These are phyloP conservation scores for Salix arbutifolia DNA, from an alignment of 345 rosid species.

Conservation along the genomic window DNA sequence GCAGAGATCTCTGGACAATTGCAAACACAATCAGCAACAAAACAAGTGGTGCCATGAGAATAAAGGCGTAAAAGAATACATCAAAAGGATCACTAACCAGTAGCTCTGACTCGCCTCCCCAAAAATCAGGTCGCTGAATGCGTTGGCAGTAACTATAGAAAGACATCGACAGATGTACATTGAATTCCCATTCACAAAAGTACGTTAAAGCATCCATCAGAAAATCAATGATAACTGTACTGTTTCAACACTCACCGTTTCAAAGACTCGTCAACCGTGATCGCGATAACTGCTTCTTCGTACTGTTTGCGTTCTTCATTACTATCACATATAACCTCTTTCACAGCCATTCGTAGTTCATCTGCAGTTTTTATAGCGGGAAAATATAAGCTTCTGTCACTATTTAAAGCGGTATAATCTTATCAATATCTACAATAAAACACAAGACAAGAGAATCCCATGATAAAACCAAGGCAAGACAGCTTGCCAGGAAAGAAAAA, in stretches of 20 bases:
- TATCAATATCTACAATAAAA: background rate
- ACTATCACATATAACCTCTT: slow-evolving; percentile 71
- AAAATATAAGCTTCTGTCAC: background rate
- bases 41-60: background rate
- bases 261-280: slow-evolving; percentile 76
- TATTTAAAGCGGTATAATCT: background rate
- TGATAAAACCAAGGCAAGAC: background rate
- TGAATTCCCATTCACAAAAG: slow-evolving; percentile 1
- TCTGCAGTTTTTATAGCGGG: slow-evolving; percentile 37
- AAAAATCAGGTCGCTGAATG: slow-evolving; percentile 64
- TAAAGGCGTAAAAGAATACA: background rate
- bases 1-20: background rate
- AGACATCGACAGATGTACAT: slow-evolving; percentile 2
- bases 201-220: background rate
- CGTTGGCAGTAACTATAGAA: slow-evolving; percentile 67
- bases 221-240: background rate
- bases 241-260: slow-evolving; percentile 44
- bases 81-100: slow-evolving; percentile 49
- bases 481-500: background rate
- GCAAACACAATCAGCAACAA: background rate
- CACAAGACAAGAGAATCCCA: background rate
- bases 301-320: slow-evolving; percentile 51
- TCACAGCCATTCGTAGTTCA: slow-evolving; percentile 82
- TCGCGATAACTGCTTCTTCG: slow-evolving; percentile 74
- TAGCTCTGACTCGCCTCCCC: slow-evolving; percentile 97